Evolutionary conservation across 192 early-diverging fungal genomes (phyloP).

Genomic region (Chytriomyces sp.): DNA sequence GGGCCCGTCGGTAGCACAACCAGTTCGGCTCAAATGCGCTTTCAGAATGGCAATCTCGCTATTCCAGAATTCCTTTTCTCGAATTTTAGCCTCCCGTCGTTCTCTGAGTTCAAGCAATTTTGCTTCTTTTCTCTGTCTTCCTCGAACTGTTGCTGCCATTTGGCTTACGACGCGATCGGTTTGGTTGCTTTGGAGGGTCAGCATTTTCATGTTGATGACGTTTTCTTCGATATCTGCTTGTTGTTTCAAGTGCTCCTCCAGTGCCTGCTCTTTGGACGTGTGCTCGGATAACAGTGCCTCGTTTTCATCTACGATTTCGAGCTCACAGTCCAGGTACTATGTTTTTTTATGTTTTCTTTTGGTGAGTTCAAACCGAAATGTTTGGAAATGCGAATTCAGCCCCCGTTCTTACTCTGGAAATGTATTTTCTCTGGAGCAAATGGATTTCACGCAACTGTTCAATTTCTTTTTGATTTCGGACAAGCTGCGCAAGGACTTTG

Average conservation of each 20-base stretch:
- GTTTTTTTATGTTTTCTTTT: too few species aligned
- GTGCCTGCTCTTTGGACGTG: slow-evolving; percentile 32
- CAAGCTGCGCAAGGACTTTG: slow-evolving; percentile 29
- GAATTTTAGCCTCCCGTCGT: slow-evolving; percentile 19
- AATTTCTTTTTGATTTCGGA: slow-evolving; percentile 38
- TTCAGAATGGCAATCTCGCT: slow-evolving; percentile 20
- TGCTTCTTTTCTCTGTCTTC: slow-evolving; percentile 21
- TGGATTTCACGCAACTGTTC: slow-evolving; percentile 40
- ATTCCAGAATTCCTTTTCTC: slow-evolving; percentile 34
- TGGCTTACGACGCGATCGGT: slow-evolving; percentile 23
- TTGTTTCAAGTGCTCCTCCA: slow-evolving; percentile 35
- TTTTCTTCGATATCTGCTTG: slow-evolving; percentile 31
- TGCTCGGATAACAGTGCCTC: slow-evolving; percentile 39
- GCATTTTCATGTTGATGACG: slow-evolving; percentile 27
- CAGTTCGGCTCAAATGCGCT: slow-evolving; percentile 6
- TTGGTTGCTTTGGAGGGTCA: slow-evolving; percentile 23
- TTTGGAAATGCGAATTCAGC: neutral
- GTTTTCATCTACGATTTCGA: slow-evolving; percentile 37
- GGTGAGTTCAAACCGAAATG: neutral
- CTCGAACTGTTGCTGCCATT: slow-evolving; percentile 15
- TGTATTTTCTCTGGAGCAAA: slow-evolving; percentile 31
- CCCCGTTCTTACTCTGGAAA: slow-evolving; percentile 27
- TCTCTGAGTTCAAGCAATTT: slow-evolving; percentile 14
- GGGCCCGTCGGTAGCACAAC: slow-evolving; percentile 6
- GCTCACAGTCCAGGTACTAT: slow-evolving; percentile 36